Percentiles rank a stretch among this genome's conserved stretches.
Conservation (phyloP, 139 green algal genomes). For the Tetraselmis chui region DNA sequence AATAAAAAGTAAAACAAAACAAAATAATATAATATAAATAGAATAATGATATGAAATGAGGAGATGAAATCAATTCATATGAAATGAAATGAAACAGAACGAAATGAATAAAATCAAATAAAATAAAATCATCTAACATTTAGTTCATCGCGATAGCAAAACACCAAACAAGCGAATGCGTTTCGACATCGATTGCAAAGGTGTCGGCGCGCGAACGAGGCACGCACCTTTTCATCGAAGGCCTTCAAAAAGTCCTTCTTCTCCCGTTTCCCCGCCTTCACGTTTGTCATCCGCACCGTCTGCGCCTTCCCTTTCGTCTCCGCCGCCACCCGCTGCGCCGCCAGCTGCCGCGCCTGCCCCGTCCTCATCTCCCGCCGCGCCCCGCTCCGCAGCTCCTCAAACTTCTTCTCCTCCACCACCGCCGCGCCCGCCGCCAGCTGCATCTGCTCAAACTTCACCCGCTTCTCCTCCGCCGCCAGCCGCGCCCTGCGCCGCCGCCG, state of each 20-base stretch:
- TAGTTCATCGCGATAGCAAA: too few relatives aligned
- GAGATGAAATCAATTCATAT: too few relatives aligned
- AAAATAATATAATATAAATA: too few relatives aligned
- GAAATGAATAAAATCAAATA: too few relatives aligned
- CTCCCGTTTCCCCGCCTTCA: constrained; percentile 53
- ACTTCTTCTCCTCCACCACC: constrained; percentile 33
- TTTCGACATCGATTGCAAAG: too few relatives aligned
- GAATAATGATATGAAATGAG: too few relatives aligned
- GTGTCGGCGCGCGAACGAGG: too few relatives aligned
- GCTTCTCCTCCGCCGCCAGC: constrained; percentile 40
- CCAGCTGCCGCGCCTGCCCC: constrained; percentile 24
- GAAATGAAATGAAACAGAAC: too few relatives aligned
- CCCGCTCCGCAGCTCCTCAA: constrained; percentile 28
- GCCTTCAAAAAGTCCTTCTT: constrained; percentile 32
- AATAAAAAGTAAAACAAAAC: too few relatives aligned
- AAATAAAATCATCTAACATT: too few relatives aligned
- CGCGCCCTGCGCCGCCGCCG: constrained; percentile 22
- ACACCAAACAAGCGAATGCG: too few relatives aligned
- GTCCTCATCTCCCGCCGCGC: constrained; percentile 23
- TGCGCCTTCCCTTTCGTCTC: constrained; percentile 48
- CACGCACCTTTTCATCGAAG: constrained; percentile 32
- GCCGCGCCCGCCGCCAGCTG: constrained; percentile 34
- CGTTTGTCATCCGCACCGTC: constrained; percentile 70
- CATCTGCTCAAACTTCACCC: constrained; percentile 48
- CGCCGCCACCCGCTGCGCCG: constrained; percentile 18